These are phyloP conservation scores for Auriscalpium orientale DNA, from an alignment of 768 basidiomycete species.

Conservation along the genomic window DNA sequence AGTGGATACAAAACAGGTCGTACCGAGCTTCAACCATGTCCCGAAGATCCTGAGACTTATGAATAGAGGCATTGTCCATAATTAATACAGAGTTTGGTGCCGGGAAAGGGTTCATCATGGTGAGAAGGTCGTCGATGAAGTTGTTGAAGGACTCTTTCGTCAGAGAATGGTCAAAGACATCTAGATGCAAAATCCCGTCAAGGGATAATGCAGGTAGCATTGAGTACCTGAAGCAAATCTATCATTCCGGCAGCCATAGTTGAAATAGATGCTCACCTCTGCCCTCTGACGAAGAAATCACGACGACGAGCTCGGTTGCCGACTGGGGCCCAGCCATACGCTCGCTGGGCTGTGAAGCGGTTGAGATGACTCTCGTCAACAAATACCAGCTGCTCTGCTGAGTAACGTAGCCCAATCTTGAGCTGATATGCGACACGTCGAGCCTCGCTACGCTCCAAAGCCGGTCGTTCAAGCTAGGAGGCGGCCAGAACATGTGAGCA, in stretches of 20 bases:
- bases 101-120: constrained; percentile 32
- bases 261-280: constrained; percentile 9
- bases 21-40: constrained; percentile 27
- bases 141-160: constrained; percentile 19
- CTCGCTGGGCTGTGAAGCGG: constrained; percentile 16
- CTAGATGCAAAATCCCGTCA: constrained; percentile 26
- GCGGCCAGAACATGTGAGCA: too few species aligned
- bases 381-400: constrained; percentile 22
- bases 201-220: constrained; percentile 29
- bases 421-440: constrained; percentile 2
- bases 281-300: constrained; percentile 21
- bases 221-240: constrained; percentile 21
- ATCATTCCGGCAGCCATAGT: background rate
- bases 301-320: constrained; percentile 17
- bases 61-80: constrained; percentile 32
- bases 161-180: constrained; percentile 25
- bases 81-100: constrained; percentile 28
- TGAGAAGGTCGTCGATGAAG: constrained; percentile 28
- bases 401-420: constrained; percentile 8
- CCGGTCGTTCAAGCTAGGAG: background rate
- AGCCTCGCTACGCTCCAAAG: constrained; percentile 15
- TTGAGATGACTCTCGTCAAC: constrained; percentile 30
- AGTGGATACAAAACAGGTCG: background rate
- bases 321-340: constrained; percentile 21
- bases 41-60: constrained; percentile 21